Evolutionary conservation across 805 yeast genomes (phyloP), one percentile per base, ranked within the genome.

Genomic region (Candida manassasensis): DNA sequence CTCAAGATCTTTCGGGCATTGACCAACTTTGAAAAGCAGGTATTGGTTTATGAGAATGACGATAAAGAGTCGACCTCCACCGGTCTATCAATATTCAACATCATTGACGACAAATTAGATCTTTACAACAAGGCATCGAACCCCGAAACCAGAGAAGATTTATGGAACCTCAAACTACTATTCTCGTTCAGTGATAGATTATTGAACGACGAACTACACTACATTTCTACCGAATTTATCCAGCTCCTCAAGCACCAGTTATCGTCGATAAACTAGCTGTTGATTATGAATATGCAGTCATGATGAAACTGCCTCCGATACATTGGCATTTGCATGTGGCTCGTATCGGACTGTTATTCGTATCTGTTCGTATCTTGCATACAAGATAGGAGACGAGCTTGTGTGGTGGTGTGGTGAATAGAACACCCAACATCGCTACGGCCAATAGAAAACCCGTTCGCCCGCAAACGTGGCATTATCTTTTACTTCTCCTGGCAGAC

Each of bases 131-230:
- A 73, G 47, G 75, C 76, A 1, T 38, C 39, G 3, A 43, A 47
- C 1, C 81, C 82, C 0, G 35, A 41, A 9, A 50, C 55, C 1
- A 43, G 65, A 3, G 81, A 79, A 32, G 84, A 81, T 36, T 55
- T 82, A 35, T 76, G 84, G 80, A 80, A 78, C 45, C 55, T 82
- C 39, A 72, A 73, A 40, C 52, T 83, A 33, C 54, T 83, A 6
- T 79, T 83, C 57, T 73, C 79, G 11, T 83, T 67, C 57, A 68
- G 75, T 27, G 85, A 81, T 37, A 55, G 60, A 32, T 43, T 59
- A 16, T 39, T 64, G 25, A 47, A 47, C 10, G 60, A 57, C 21
- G 65, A 65, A 4, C 49, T 71, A 44, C 63, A 62, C 39, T 77
- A 69, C 44, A 48, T 80, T 29, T 63, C 67, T 11, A 44, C 67